Evolutionary conservation across 345 rosid genomes (phyloP).

Genomic region (Carallia pectinifolia): DNA sequence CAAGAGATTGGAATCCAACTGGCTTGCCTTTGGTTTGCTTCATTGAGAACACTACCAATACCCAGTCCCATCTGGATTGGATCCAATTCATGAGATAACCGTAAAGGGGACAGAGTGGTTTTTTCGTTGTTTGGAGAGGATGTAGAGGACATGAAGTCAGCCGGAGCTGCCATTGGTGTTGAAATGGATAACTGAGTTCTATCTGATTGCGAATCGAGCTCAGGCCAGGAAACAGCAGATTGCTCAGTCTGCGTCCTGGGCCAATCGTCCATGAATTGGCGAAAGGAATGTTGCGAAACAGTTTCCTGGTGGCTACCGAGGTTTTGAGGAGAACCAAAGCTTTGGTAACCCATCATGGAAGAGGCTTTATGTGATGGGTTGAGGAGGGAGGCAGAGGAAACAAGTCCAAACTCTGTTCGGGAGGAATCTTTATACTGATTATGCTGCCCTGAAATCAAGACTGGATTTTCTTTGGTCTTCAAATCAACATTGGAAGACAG

Average conservation of each 20-base stretch:
- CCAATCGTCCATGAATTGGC: conserved; percentile 66
- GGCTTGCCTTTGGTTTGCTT: conserved; percentile 41
- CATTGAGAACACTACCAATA: conserved; percentile 36
- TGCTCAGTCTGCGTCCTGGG: conserved; percentile 43
- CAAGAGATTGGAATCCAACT: conserved; percentile 57
- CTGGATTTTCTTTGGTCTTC: conserved; percentile 40
- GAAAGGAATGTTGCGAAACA: conserved; percentile 43
- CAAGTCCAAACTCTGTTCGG: conserved; percentile 38
- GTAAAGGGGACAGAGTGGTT: conserved; percentile 40
- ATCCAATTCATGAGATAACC: conserved; percentile 42
- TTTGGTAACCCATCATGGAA: conserved; percentile 32
- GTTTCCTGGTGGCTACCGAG: conserved; percentile 30
- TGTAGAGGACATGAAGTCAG: conserved; percentile 50
- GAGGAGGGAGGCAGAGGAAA: conserved; percentile 43
- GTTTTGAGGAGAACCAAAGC: conserved; percentile 41
- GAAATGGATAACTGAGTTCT: conserved; percentile 68
- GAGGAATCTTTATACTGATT: conserved; percentile 28
- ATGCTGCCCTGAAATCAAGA: conserved; percentile 36
- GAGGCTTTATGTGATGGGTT: conserved; percentile 43
- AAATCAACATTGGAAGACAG: conserved; percentile 23
- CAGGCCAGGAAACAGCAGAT: conserved; percentile 45
- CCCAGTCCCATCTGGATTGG: conserved; percentile 56
- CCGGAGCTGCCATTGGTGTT: conserved; percentile 37
- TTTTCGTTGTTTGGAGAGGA: conserved; percentile 52
- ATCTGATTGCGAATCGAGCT: conserved; percentile 39